Percentiles rank a stretch among this genome's conserved stretches.
These are phyloP conservation scores for Murraya koenigii DNA, from an alignment of 345 rosid species.

Conservation along the genomic window DNA sequence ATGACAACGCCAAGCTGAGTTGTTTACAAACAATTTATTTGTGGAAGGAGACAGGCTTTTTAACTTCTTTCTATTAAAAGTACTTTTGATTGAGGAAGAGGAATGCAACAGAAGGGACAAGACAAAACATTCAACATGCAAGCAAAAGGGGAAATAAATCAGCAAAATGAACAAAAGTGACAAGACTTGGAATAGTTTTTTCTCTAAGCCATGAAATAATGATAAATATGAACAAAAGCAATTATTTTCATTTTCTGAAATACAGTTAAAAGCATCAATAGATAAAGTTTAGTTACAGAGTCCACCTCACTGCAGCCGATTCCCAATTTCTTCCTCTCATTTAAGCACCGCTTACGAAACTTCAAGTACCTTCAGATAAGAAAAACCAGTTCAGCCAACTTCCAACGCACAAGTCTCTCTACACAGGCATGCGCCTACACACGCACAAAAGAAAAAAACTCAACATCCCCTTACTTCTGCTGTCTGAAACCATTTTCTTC, in stretches of 20 bases:
- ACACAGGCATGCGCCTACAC: neutral
- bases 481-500: conserved; percentile 98
- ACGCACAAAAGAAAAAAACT: conserved; percentile 7
- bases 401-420: conserved; percentile 11
- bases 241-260: neutral
- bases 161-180: neutral
- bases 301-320: conserved; percentile 92
- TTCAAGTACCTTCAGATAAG: conserved; percentile 71
- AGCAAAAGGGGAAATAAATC: neutral
- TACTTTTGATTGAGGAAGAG: neutral
- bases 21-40: neutral
- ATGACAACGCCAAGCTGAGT: neutral
- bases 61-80: neutral
- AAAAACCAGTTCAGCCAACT: conserved; percentile 27
- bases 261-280: neutral
- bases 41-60: neutral
- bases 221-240: neutral
- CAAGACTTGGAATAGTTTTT: neutral
- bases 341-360: conserved; percentile 84
- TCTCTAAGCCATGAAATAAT: neutral
- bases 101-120: neutral
- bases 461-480: conserved; percentile 66
- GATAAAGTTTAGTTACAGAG: conserved; percentile 14
- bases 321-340: conserved; percentile 89
- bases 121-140: neutral